Conservation (phyloP, 2,329 filamentous ascomycete species). For the Apiospora aurea region DNA sequence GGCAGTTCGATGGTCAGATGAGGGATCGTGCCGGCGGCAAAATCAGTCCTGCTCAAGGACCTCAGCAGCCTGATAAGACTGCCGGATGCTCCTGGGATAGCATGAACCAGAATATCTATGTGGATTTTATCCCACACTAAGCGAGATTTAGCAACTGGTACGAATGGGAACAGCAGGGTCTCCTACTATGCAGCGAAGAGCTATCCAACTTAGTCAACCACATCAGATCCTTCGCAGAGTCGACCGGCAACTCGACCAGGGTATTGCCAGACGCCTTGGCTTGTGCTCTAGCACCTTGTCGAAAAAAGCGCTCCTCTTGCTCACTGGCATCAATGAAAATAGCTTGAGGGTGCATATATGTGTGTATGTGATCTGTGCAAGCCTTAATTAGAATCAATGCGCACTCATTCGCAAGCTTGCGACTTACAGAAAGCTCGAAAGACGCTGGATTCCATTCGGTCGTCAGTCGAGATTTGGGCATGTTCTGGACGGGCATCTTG, state of each 20-base stretch:
- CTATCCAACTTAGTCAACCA: conserved; percentile 85
- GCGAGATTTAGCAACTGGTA: neutral
- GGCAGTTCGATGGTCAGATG: conserved; percentile 88
- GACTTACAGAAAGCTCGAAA: conserved; percentile 67
- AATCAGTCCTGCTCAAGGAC: conserved; percentile 79
- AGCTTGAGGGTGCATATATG: conserved; percentile 79
- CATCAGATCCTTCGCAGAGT: conserved; percentile 66
- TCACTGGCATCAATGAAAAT: conserved; percentile 73
- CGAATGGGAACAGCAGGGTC: neutral
- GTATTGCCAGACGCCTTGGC: conserved; percentile 60
- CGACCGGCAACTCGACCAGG: conserved; percentile 76
- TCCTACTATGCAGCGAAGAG: conserved; percentile 68
- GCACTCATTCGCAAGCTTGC: neutral
- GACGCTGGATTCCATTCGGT: conserved; percentile 71
- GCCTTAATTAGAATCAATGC: conserved; percentile 30
- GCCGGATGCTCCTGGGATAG: conserved; percentile 72
- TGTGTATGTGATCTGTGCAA: conserved; percentile 68
- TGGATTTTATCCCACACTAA: conserved; percentile 78
- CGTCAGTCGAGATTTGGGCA: conserved; percentile 71
- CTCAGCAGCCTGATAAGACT: conserved; percentile 78
- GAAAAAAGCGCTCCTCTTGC: conserved; percentile 74
- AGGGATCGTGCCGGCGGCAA: conserved; percentile 71
- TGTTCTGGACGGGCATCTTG: conserved; percentile 80
- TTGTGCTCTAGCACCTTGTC: conserved; percentile 64
- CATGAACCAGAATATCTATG: conserved; percentile 86